These are phyloP conservation scores for Plectosphaerella plurivora DNA, from an alignment of 2,329 filamentous ascomycete species.

Conservation along the genomic window DNA sequence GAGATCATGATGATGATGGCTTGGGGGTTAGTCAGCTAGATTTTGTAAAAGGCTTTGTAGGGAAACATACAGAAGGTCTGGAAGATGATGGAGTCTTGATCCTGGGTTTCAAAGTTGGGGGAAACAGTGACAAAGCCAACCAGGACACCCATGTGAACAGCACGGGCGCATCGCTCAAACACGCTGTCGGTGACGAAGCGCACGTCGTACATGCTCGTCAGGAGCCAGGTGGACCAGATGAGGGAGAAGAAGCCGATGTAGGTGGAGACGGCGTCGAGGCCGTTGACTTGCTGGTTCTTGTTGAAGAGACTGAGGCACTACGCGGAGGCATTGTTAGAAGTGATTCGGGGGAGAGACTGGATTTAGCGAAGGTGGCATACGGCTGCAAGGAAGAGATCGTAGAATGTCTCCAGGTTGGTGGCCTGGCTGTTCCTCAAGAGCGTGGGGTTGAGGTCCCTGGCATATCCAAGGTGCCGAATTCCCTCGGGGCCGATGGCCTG, in stretches of 20 bases:
- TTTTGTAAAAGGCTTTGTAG: neutral
- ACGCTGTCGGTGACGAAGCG: constrained; percentile 61
- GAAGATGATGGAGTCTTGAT: constrained; percentile 32
- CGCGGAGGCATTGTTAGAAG: constrained; percentile 19
- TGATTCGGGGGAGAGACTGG: constrained; percentile 48
- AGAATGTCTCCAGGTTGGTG: constrained; percentile 28
- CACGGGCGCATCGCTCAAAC: constrained; percentile 55
- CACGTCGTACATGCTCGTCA: constrained; percentile 60
- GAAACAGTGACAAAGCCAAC: constrained; percentile 61
- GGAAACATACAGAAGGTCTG: constrained; percentile 31
- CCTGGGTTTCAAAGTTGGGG: constrained; percentile 33
- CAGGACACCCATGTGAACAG: constrained; percentile 59
- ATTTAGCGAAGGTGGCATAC: neutral
- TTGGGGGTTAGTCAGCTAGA: constrained; percentile 3
- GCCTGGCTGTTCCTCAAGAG: constrained; percentile 6
- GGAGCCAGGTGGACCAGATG: constrained; percentile 64
- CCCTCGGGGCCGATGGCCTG: neutral
- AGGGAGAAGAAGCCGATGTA: constrained; percentile 36
- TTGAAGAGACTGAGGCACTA: constrained; percentile 47
- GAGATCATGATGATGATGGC: constrained; percentile 46
- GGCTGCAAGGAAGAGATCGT: constrained; percentile 29
- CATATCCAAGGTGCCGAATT: neutral
- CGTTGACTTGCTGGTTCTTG: constrained; percentile 25
- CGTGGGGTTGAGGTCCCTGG: constrained; percentile 17
- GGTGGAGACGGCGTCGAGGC: constrained; percentile 14